Base-by-base conservation (phyloP, 2,329 filamentous ascomycete genomes). In the Colletotrichum karsti region DNA sequence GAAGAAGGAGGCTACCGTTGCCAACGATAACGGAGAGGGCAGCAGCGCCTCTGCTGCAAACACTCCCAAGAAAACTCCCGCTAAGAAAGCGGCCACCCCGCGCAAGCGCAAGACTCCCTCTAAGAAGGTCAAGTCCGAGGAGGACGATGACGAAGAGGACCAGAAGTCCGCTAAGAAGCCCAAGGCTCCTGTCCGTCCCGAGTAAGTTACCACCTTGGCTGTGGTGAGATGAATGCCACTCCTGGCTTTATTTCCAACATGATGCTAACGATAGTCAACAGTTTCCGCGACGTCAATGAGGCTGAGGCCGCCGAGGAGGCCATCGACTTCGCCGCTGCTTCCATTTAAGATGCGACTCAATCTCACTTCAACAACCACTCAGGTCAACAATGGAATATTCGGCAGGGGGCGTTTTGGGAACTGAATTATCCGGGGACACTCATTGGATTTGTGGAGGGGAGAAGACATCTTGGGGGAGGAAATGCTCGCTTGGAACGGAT, bases 21-120 rank as follows among this genome's bases (percentile, higher is more conserved):
- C 62, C 7, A 69, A 77, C 20, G 64, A 64, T 7, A 48, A 55
- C 28, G 60, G 64, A 5, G 60, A 63, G 51, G 59, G 51, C n/a
- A 44, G 28, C 15, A 51, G 30, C 37, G 18, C 46, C 20, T 48
- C 74, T 33, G 72, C 70, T 15, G 71, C 71, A 0, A 59, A 57
- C 8, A 62, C 70, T 7, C 65, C 72, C 1, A 55, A 56, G 13
- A 75, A 72, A 59, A 64, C 55, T 13, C 22, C 24, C 1, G 3
- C 69, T 35, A 72, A 69, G 30, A 71, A 67, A 39, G 26, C 63
- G 1, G 33, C 60, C 5, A 70, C 75, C 4, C 66, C 75, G 4
- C 73, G 75, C 33, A 80, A 80, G 74, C 75, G 78, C 24, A 70
- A 73, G 26, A 64, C 74, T 0, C 63, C 74, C 0, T 69, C 63